Percentiles rank a stretch among this genome's conserved stretches.
phyloP scores from a whole-genome alignment of 2,329 filamentous ascomycete genomes.

The Thyridium curvatum region DNA sequence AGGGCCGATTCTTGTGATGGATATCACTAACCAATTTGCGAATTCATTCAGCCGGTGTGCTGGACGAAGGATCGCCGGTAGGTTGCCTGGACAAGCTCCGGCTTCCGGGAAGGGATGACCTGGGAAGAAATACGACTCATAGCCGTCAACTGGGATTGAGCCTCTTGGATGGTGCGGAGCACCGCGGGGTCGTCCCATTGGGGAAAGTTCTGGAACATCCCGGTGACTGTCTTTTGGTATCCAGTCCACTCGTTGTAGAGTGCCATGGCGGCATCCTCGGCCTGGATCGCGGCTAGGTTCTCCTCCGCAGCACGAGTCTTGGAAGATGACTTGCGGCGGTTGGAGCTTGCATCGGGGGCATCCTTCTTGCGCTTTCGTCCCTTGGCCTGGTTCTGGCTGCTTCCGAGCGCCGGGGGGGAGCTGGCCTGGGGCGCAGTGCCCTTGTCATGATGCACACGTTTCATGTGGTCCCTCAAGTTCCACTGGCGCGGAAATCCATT shows the following conservation, averaged over 20 bases:
- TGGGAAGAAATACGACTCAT: constrained; percentile 45
- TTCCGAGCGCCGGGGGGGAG: constrained; percentile 29
- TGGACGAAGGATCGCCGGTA: constrained; percentile 27
- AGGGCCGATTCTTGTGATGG: neutral
- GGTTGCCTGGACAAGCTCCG: constrained; percentile 18
- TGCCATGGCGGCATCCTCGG: constrained; percentile 26
- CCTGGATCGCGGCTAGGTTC: constrained; percentile 16
- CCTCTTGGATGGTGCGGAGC: constrained; percentile 44
- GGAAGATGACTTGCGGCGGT: constrained; percentile 43
- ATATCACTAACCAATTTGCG: constrained; percentile 10
- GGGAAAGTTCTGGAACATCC: constrained; percentile 43
- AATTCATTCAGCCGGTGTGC: constrained; percentile 28
- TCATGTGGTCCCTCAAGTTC: constrained; percentile 97
- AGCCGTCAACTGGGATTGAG: constrained; percentile 41
- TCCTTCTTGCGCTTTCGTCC: constrained; percentile 55
- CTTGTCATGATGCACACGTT: constrained; percentile 74
- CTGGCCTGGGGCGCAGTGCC: constrained; percentile 24
- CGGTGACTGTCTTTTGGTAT: constrained; percentile 57
- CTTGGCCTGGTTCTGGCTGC: constrained; percentile 32
- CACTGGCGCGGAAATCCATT: constrained; percentile 92
- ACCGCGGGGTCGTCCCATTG: constrained; percentile 47
- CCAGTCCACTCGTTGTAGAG: constrained; percentile 52
- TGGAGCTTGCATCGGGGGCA: constrained; percentile 28
- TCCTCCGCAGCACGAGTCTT: constrained; percentile 25
- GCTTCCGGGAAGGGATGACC: constrained; percentile 24